Evolutionary conservation across 306 rosid genomes (phyloP).

Genomic region (Malus sylvestris): DNA sequence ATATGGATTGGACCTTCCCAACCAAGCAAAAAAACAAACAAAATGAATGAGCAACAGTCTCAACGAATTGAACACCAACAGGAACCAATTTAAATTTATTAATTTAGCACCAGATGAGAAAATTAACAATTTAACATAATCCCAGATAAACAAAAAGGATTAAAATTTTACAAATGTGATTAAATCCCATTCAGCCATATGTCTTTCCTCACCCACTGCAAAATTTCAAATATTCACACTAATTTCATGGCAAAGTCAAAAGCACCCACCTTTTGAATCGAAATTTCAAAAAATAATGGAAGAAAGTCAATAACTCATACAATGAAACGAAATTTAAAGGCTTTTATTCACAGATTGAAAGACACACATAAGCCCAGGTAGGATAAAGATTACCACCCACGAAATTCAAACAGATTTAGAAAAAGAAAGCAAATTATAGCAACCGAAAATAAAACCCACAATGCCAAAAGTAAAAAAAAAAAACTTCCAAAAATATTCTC

Average conservation of each 20-base stretch:
- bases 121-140: not conserved
- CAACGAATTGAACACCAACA: not conserved
- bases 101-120: not conserved
- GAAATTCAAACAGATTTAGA: not conserved
- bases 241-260: not conserved
- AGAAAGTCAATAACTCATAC: not conserved
- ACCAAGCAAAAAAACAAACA: slow-evolving; percentile 18
- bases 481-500: not conserved
- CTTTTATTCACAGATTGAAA: not conserved
- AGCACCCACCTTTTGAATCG: not conserved
- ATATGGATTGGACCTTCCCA: slow-evolving; percentile 21
- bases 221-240: not conserved
- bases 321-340: not conserved
- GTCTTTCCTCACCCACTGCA: not conserved
- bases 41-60: slow-evolving; percentile 2
- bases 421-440: not conserved
- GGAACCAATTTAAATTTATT: not conserved
- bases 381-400: not conserved
- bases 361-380: slow-evolving; percentile 5
- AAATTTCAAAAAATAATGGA: not conserved
- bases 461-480: not conserved
- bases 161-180: not conserved
- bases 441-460: not conserved
- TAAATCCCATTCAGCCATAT: not conserved
- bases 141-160: not conserved